These are phyloP conservation scores for Camellia sinensis DNA, from an alignment of 148 eudicot genomes.

Conservation along the genomic window DNA sequence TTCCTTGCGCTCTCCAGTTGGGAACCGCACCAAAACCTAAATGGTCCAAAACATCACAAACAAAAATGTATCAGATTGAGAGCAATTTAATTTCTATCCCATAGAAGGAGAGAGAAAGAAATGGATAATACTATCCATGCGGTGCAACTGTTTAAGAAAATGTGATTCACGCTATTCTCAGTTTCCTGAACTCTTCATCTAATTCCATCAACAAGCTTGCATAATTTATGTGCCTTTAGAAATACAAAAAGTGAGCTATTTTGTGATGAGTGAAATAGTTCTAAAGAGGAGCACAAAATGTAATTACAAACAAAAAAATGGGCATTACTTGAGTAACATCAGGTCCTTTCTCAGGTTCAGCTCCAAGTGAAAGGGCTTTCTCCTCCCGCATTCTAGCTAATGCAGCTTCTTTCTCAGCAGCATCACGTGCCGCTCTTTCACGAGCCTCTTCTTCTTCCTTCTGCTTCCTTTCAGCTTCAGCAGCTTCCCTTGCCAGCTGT, in stretches of 20 bases:
- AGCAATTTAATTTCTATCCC: neutral
- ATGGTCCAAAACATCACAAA: slow-evolving; percentile 5
- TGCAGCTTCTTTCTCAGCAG: slow-evolving; percentile 85
- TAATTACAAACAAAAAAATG: neutral
- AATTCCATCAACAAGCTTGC: no score
- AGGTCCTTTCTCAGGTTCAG: slow-evolving; percentile 93
- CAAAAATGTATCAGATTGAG: neutral
- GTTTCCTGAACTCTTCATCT: no score
- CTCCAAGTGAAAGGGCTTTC: slow-evolving; percentile 74
- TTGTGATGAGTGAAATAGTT: neutral
- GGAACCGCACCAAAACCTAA: slow-evolving; percentile 91
- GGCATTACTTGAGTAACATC: slow-evolving; percentile 80
- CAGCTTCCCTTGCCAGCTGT: slow-evolving; percentile 80
- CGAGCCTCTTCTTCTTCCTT: slow-evolving; percentile 94
- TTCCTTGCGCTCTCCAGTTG: slow-evolving; percentile 79
- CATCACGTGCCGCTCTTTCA: slow-evolving; percentile 84
- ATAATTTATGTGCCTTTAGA: no score
- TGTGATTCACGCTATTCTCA: no score
- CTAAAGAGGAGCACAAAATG: neutral
- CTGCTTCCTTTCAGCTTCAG: slow-evolving; percentile 80
- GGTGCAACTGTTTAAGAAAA: no score
- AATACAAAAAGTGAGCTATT: no score
- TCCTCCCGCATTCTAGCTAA: slow-evolving; percentile 72
- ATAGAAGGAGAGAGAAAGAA: no score
- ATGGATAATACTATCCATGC: no score